Conservation (phyloP, 2,329 filamentous ascomycete genomes). For the Cladosporium sp. region DNA sequence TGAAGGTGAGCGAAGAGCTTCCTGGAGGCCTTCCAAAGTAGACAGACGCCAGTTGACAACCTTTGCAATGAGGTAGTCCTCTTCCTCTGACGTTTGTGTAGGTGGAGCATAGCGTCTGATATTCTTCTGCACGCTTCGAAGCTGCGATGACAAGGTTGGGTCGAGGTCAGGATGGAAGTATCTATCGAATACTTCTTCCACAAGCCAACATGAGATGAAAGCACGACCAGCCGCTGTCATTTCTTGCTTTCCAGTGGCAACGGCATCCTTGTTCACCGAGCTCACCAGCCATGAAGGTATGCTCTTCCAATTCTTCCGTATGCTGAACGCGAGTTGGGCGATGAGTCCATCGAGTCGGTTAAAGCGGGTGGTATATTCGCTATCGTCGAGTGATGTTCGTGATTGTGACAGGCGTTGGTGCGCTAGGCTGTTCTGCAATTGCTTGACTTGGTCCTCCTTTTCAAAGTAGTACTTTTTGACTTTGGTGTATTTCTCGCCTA, state of each 20-base stretch:
- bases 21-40: conserved; percentile 83
- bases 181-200: conserved; percentile 84
- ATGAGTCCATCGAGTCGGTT: conserved; percentile 88
- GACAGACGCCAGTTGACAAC: conserved; percentile 90
- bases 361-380: conserved; percentile 85
- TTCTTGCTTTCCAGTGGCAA: conserved; percentile 86
- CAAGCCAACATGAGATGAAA: conserved; percentile 82
- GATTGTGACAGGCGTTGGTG: conserved; percentile 94
- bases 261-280: conserved; percentile 78
- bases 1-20: conserved; percentile 61
- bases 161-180: conserved; percentile 92
- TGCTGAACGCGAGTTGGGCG: conserved; percentile 91
- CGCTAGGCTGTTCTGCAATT: conserved; percentile 93
- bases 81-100: conserved; percentile 76
- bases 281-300: conserved; percentile 76
- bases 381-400: conserved; percentile 90
- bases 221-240: conserved; percentile 95
- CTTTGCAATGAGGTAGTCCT: conserved; percentile 80
- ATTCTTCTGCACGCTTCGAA: conserved; percentile 84
- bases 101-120: conserved; percentile 74
- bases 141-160: conserved; percentile 64
- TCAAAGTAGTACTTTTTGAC: conserved; percentile 98
- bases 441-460: conserved; percentile 81
- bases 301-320: conserved; percentile 86
- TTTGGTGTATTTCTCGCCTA: conserved; percentile 94